Percentiles rank a stretch among this genome's conserved stretches.
phyloP scores from a whole-genome alignment of 1,139 yeast species.

The Sugiyamaella japonica region DNA sequence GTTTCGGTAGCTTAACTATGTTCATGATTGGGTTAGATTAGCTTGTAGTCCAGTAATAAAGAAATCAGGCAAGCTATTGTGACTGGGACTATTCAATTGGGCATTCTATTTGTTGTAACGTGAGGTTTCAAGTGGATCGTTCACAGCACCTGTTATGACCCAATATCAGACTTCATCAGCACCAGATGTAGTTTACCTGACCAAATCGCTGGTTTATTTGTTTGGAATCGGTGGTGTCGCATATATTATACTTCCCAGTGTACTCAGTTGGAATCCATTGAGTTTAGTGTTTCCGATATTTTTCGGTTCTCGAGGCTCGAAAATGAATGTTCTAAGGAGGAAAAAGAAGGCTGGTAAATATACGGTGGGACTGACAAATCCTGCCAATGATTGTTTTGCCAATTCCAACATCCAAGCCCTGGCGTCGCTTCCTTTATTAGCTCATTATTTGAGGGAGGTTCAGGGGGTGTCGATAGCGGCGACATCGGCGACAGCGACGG shows the following conservation, averaged over 20 bases:
- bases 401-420: conserved; percentile 88
- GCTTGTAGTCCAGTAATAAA: neutral
- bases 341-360: conserved; percentile 38
- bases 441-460: conserved; percentile 50
- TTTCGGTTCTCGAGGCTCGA: neutral
- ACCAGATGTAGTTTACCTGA: conserved; percentile 13
- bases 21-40: neutral
- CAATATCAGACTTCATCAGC: conserved; percentile 6
- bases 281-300: conserved; percentile 14
- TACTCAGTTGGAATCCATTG: conserved; percentile 22
- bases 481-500: too few relatives aligned
- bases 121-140: neutral
- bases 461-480: conserved; percentile 27
- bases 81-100: neutral
- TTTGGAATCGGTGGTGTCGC: conserved; percentile 16
- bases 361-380: conserved; percentile 80
- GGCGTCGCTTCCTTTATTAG: conserved; percentile 64
- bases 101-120: neutral
- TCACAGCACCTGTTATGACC: conserved; percentile 5
- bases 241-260: conserved; percentile 20
- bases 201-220: conserved; percentile 10
- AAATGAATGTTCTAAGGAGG: conserved; percentile 21
- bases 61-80: neutral
- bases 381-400: conserved; percentile 89
- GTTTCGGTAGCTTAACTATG: neutral